Evolutionary conservation across 2,329 filamentous ascomycete genomes (phyloP).

Genomic region (Thielaviopsis euricoi): DNA sequence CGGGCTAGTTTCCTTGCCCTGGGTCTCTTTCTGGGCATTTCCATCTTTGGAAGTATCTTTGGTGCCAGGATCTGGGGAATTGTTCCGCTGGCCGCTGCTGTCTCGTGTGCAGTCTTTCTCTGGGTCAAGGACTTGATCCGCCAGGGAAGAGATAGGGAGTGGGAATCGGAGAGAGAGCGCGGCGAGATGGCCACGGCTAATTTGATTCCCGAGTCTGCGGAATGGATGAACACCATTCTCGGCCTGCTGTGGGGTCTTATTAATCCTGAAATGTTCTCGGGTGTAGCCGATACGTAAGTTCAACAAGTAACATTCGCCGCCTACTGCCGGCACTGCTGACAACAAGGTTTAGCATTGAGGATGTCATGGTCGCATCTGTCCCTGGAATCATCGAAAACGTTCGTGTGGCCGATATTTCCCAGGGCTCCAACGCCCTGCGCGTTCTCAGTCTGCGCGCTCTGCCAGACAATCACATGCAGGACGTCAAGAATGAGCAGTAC

Average conservation of each 20-base stretch:
- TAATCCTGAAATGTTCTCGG: conserved; percentile 89
- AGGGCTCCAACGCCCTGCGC: conserved; percentile 78
- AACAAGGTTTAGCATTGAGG: conserved; percentile 27
- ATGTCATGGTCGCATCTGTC: conserved; percentile 93
- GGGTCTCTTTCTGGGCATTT: conserved; percentile 54
- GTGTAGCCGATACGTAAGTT: conserved; percentile 62
- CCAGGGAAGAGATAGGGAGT: conserved; percentile 70
- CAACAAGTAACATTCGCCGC: neutral
- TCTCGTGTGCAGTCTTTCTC: conserved; percentile 65
- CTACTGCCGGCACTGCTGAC: conserved; percentile 9
- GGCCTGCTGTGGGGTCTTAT: conserved; percentile 77
- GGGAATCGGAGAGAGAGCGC: conserved; percentile 71
- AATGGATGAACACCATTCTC: conserved; percentile 89
- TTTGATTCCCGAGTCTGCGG: conserved; percentile 79
- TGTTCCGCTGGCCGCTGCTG: conserved; percentile 52
- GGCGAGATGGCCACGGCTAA: conserved; percentile 78
- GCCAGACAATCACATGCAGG: conserved; percentile 58
- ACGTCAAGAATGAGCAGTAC: conserved; percentile 68
- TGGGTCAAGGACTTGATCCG: conserved; percentile 81
- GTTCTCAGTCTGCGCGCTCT: conserved; percentile 77
- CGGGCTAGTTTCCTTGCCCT: conserved; percentile 54
- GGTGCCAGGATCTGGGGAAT: conserved; percentile 64
- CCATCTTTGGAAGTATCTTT: conserved; percentile 64
- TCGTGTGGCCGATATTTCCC: conserved; percentile 84
- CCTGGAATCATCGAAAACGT: conserved; percentile 87